These are phyloP conservation scores for Blastobotrys arbuscula DNA, from an alignment of 1,139 yeast species.

Conservation along the genomic window DNA sequence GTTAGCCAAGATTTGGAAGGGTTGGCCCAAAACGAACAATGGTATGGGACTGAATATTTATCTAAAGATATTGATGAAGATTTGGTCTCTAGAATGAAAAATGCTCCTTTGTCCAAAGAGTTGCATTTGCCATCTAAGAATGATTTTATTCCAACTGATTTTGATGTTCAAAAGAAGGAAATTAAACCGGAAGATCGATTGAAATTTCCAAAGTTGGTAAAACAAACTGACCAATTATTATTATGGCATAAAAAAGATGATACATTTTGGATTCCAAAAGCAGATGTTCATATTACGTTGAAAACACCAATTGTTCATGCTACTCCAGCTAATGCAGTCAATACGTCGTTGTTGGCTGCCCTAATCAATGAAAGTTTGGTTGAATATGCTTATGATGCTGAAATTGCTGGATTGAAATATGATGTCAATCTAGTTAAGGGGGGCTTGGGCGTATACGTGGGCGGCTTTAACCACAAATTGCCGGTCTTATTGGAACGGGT, in stretches of 20 bases:
- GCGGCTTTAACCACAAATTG: conserved; percentile 83
- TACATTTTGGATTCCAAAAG: conserved; percentile 83
- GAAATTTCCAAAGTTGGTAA: conserved; percentile 46
- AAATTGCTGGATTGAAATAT: conserved; percentile 69
- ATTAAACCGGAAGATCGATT: conserved; percentile 31
- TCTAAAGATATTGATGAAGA: conserved; percentile 41
- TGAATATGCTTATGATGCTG: conserved; percentile 77
- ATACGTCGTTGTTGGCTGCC: conserved; percentile 59
- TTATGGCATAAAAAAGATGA: conserved; percentile 94
- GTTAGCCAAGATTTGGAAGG: conserved; percentile 37
- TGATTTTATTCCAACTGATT: conserved; percentile 74
- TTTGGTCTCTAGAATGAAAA: conserved; percentile 37
- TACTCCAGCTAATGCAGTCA: conserved; percentile 52
- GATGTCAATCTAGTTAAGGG: conserved; percentile 56
- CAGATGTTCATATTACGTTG: conserved; percentile 58
- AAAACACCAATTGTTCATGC: conserved; percentile 57
- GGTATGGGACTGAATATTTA: conserved; percentile 87
- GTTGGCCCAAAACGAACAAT: conserved; percentile 52
- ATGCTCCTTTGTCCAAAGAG: conserved; percentile 35
- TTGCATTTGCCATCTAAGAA: conserved; percentile 66
- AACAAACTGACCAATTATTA: conserved; percentile 39
- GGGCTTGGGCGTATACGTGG: conserved; percentile 61
- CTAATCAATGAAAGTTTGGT: conserved; percentile 69
- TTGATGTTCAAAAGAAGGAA: conserved; percentile 49
- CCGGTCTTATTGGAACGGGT: conserved; percentile 57